Base-by-base conservation (phyloP, 345 rosid genomes). In the Durio zibethinus region DNA sequence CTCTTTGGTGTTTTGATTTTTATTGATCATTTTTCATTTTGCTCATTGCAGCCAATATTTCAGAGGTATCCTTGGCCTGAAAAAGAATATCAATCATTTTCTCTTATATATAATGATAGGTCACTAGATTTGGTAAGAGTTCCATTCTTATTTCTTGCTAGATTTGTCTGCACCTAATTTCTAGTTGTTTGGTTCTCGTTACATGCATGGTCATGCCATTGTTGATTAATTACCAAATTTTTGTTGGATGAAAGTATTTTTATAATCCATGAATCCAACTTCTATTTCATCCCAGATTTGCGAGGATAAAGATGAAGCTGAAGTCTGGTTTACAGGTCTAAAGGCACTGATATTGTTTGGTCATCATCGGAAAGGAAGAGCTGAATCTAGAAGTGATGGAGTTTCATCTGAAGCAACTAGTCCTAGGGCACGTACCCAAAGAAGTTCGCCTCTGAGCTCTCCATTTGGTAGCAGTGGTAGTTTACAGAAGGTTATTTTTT, bases 281-380 rank as follows among this genome's bases (percentile, higher is more conserved):
- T 42, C 54, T 52, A 33, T 18, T 36, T 56, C 16, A 16, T 63
- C 56, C 73, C 80, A 92, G 93, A 90, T 90, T 15, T 92, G 97
- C 90, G 89, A 89, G 81, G 97, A 92, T 82, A 90, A 90, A 89
- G 94, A 89, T 76, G 97, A 90, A 83, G 97, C 97, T 68, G 97
- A 92, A 82, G 94, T 86, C 56, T 92, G 94, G 97, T 90, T 92
- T 86, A 90, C 89, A 61, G 97, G 94, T 69, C 79, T 92, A 69
- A 92, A 89, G 84, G 89, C 97, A 48, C 67, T 91, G 72, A 86
- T 91, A 80, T 86, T 91, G 16, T 91, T 88, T 36, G 36, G 90
- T 77, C 84, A 82, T 82, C 85, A 80, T 35, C 84, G 85, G 75
- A 90, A 84, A 78, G 87, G 87, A 79, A 86, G 91, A 85, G 75